These are phyloP conservation scores for Mycena filopes DNA, from an alignment of 768 basidiomycete species.

Conservation along the genomic window DNA sequence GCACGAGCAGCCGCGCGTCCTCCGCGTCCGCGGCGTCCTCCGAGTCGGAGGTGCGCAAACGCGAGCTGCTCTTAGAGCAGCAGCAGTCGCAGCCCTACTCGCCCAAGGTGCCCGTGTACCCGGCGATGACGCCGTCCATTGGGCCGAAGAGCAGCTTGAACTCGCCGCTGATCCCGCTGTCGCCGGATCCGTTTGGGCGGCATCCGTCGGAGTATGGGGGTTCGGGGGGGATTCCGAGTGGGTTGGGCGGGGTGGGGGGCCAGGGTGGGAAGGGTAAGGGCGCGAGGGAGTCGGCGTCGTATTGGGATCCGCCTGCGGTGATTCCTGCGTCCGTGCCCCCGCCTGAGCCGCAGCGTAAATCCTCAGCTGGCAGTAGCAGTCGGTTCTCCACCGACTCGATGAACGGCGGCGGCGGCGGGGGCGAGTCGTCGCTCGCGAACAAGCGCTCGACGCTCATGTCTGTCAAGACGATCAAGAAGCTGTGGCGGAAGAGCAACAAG, in stretches of 20 bases:
- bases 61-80: conserved; percentile 61
- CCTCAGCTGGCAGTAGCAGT: conserved; percentile 37
- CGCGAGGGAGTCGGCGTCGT: conserved; percentile 45
- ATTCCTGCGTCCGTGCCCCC: conserved; percentile 31
- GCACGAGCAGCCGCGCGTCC: conserved; percentile 11
- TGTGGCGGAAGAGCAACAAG: conserved; percentile 83
- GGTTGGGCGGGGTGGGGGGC: conserved; percentile 22
- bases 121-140: conserved; percentile 44
- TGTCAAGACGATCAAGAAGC: conserved; percentile 76
- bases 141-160: conserved; percentile 42
- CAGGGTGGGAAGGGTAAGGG: conserved; percentile 34
- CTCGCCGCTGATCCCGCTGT: conserved; percentile 82
- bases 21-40: conserved; percentile 43
- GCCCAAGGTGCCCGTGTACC: conserved; percentile 44
- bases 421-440: conserved; percentile 43
- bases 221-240: not conserved
- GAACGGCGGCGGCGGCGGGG: conserved; percentile 46
- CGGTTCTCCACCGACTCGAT: conserved; percentile 84
- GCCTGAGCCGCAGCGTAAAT: conserved; percentile 34
- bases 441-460: conserved; percentile 71
- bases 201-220: conserved; percentile 59
- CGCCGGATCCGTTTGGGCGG: conserved; percentile 85
- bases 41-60: conserved; percentile 60
- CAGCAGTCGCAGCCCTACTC: conserved; percentile 37
- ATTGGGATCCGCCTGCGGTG: conserved; percentile 53